Evolutionary conservation across 2,329 filamentous ascomycete species (phyloP).

Genomic region (Colletotrichum destructivum): DNA sequence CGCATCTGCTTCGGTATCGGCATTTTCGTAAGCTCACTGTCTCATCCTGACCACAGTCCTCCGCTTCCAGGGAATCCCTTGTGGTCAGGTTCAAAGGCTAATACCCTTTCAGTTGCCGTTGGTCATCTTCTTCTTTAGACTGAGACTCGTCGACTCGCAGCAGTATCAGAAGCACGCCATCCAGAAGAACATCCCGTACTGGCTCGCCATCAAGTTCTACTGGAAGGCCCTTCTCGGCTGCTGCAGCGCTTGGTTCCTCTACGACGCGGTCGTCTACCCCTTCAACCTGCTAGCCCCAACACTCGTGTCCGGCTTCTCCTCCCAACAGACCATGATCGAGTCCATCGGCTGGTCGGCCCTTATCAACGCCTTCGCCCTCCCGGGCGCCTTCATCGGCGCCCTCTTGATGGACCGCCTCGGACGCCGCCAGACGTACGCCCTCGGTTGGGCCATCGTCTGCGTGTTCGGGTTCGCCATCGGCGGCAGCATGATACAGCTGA

Average conservation of each 20-base stretch:
- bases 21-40: conserved; percentile 50
- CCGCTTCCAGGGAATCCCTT: accelerated
- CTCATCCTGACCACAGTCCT: no score
- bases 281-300: conserved; percentile 45
- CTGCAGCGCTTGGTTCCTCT: conserved; percentile 54
- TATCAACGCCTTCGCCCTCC: conserved; percentile 47
- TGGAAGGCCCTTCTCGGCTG: conserved; percentile 67
- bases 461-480: conserved; percentile 66
- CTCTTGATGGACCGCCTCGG: conserved; percentile 46
- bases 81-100: neutral
- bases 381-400: conserved; percentile 46
- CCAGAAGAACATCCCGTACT: conserved; percentile 45
- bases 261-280: conserved; percentile 47
- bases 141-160: conserved; percentile 67
- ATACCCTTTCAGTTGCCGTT: conserved; percentile 53
- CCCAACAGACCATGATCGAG: conserved; percentile 41
- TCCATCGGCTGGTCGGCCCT: conserved; percentile 48
- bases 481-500: conserved; percentile 61
- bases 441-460: conserved; percentile 43
- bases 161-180: conserved; percentile 49
- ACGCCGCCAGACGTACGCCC: conserved; percentile 46
- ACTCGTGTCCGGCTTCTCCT: conserved; percentile 44
- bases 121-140: conserved; percentile 68
- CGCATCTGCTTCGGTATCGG: conserved; percentile 59
- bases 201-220: conserved; percentile 46